Evolutionary conservation across 495 filamentous ascomycete genomes (phyloP), one percentile per base, ranked within the genome.

Genomic region (Penicillium mononematosum): DNA sequence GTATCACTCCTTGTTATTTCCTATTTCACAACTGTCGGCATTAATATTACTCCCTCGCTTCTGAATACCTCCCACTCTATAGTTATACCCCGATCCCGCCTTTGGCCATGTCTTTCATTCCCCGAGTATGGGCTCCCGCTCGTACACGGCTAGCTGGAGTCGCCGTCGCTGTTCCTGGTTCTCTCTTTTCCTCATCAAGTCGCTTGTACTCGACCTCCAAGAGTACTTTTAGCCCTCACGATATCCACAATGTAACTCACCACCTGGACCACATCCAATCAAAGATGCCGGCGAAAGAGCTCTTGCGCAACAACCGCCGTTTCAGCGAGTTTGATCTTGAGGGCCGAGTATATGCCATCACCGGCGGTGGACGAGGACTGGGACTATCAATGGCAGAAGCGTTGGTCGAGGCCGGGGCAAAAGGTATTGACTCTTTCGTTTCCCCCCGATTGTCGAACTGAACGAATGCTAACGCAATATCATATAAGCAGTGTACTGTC

Each of bases 361-460:
- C 86, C 0, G 86, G 85, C 22, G 85, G 84, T 20, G 85, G 78
- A 29, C 70, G 79, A 52, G 85, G 86, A 5, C 69, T 90, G 4
- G 87, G 88, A 9, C 71, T 91, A 7, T 77, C 80, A 4, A 80
- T 89, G 69, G 83, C 84, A 2, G 86, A 89, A 63, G 87, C 84
- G 9, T 71, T 89, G n/a, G 78, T 85, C 45, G 86, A 89, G 62
- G 85, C 87, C 14, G 86, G 87, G 10, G 86, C 82, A 2, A 82
- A 81, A 64, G 84, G 85, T 87, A 75, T 6, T 2, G 19, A 11
- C 14, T 29, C 19, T 1, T 22, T 39, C 19, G n/a, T 45, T 42
- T 22, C 3, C 32, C 24, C 8, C 10, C 6, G 9, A 25, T 31
- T n/a, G 10, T 54, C 46, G 10, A 25, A 4, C 25, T 29, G 27